Evolutionary conservation across 768 basidiomycete species (phyloP).

Genomic region (Boletus pseudopeckii): DNA sequence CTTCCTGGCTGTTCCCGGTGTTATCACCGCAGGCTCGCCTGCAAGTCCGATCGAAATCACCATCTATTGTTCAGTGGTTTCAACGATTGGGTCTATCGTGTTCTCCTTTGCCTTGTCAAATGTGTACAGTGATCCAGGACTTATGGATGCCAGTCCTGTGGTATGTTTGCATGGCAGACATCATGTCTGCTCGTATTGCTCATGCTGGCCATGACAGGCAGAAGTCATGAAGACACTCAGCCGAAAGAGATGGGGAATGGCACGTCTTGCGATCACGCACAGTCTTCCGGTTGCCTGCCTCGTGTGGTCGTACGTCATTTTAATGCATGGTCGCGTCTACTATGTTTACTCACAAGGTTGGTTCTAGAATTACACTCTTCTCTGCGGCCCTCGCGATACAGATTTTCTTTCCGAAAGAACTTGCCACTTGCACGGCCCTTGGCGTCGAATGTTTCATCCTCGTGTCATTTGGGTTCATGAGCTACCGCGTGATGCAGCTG

Average conservation of each 20-base stretch:
- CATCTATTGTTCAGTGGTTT: constrained; percentile 10
- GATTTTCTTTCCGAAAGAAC: background rate
- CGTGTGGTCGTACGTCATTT: constrained; percentile 12
- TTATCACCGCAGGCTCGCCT: background rate
- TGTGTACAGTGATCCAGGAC: no score
- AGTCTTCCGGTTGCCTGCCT: background rate
- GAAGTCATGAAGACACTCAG: constrained; percentile 1
- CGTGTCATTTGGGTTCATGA: no score
- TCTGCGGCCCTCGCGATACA: background rate
- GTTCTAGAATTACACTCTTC: background rate
- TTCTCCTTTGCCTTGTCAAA: background rate
- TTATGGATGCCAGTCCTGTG: no score
- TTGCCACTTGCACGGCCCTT: no score
- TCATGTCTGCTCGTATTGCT: background rate
- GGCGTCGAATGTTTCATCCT: no score
- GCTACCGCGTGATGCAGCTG: no score
- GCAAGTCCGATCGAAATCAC: background rate
- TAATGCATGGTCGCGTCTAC: background rate
- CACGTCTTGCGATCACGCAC: constrained; percentile 12
- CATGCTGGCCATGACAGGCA: background rate
- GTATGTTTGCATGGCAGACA: no score
- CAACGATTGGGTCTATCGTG: constrained; percentile 8
- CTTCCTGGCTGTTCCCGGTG: no score
- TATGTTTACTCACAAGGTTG: background rate
- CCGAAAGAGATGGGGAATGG: constrained; percentile 1